Percentiles rank a stretch among this genome's conserved stretches.
Conservation (phyloP, 352 stramenopile genomes). For the Halophytophthora polymorphica region DNA sequence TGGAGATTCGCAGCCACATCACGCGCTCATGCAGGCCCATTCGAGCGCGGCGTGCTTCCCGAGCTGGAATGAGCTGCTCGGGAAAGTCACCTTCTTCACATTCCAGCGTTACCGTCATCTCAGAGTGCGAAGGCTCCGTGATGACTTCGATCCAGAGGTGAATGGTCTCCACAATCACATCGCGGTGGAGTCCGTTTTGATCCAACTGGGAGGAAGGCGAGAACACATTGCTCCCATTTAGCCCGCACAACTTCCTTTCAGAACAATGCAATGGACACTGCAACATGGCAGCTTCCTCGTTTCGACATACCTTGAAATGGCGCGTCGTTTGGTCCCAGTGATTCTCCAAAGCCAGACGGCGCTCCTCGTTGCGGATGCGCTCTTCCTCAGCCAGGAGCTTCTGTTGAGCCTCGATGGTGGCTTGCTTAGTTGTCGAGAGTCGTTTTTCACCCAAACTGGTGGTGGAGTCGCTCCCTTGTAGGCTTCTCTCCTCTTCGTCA, state of each 20-base stretch:
- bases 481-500: conserved; percentile 1
- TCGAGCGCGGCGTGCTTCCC: conserved; percentile 12
- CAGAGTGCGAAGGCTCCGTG: conserved; percentile 12
- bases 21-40: conserved; percentile 28
- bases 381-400: conserved; percentile 21
- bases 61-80: conserved; percentile 17
- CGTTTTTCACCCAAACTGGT: conserved; percentile 10
- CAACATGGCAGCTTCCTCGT: neutral
- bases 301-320: conserved; percentile 9
- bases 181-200: conserved; percentile 22
- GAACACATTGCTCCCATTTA: neutral
- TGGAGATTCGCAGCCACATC: conserved; percentile 33
- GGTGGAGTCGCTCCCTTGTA: conserved; percentile 16
- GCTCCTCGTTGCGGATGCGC: conserved; percentile 19
- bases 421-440: conserved; percentile 10
- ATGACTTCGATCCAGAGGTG: conserved; percentile 38
- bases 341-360: conserved; percentile 11
- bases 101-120: conserved; percentile 11
- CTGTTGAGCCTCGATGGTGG: conserved; percentile 11
- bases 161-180: conserved; percentile 33
- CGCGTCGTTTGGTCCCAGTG: conserved; percentile 26
- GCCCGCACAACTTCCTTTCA: too few relatives aligned
- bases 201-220: conserved; percentile 17
- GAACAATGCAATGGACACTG: neutral
- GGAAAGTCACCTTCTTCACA: conserved; percentile 17